Conservation (phyloP, 2,329 filamentous ascomycete genomes). For the Juglanconis juglandina region DNA sequence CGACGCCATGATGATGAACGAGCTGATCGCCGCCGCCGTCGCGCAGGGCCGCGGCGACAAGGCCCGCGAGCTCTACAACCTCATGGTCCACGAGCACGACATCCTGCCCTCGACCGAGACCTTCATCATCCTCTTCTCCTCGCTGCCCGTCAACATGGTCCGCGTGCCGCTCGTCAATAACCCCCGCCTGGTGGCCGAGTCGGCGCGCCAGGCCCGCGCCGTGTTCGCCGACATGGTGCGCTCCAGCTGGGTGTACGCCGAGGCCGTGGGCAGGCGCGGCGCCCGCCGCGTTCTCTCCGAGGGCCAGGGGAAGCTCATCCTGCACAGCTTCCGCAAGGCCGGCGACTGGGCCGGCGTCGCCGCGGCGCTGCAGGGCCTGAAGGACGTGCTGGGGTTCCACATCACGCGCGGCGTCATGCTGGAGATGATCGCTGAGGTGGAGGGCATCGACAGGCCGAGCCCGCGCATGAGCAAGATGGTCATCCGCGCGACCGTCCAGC, state of each 20-base stretch:
- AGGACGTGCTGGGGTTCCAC: constrained; percentile 26
- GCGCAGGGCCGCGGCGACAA: constrained; percentile 53
- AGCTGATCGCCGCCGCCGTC: constrained; percentile 66
- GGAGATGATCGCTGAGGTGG: constrained; percentile 30
- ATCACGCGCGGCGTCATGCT: constrained; percentile 30
- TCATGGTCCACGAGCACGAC: constrained; percentile 46
- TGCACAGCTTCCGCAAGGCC: constrained; percentile 40
- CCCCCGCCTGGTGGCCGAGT: neutral
- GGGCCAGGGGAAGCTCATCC: constrained; percentile 28
- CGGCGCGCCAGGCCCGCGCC: constrained; percentile 22
- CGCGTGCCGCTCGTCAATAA: neutral
- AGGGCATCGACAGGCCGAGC: constrained; percentile 18
- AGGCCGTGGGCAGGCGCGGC: constrained; percentile 16
- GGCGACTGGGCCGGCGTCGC: constrained; percentile 46
- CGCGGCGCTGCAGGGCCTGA: constrained; percentile 35
- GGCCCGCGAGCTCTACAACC: constrained; percentile 54
- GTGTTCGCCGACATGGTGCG: constrained; percentile 30
- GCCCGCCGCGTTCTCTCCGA: constrained; percentile 19
- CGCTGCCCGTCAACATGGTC: constrained; percentile 44
- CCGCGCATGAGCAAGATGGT: constrained; percentile 16
- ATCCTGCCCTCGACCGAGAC: constrained; percentile 65
- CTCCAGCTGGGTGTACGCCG: constrained; percentile 25
- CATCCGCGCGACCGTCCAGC: constrained; percentile 13
- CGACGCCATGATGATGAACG: constrained; percentile 76
- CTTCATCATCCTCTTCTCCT: constrained; percentile 65